These are phyloP conservation scores for Backusella luteola DNA, from an alignment of 192 early-diverging fungal species.

Conservation along the genomic window DNA sequence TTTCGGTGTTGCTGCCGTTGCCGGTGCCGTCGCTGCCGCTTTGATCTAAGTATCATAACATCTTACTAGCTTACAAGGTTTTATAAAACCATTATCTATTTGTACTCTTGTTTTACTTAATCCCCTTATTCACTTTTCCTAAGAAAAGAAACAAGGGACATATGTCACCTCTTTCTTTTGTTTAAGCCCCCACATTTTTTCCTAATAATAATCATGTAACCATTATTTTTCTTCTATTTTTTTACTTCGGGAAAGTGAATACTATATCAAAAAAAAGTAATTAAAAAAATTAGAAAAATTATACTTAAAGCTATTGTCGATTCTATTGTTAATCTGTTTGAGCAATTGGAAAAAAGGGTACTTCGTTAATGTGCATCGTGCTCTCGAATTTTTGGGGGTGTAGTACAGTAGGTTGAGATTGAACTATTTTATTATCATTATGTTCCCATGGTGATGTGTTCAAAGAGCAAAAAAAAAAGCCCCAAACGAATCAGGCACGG, in stretches of 20 bases:
- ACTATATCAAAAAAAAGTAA: not conserved
- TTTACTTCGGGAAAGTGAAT: slow-evolving; percentile 10
- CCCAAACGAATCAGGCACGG: not conserved
- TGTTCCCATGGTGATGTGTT: not conserved
- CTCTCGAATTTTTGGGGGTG: not conserved
- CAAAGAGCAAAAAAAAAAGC: not conserved
- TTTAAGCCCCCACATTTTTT: slow-evolving; percentile 9
- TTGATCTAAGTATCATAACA: slow-evolving; percentile 15
- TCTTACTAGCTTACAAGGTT: slow-evolving; percentile 7
- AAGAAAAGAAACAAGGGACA: slow-evolving; percentile 8
- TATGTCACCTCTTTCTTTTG: slow-evolving; percentile 8
- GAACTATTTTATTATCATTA: not conserved
- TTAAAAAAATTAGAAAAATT: slow-evolving; percentile 8
- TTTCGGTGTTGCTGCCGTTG: slow-evolving; percentile 11
- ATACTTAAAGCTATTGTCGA: not conserved
- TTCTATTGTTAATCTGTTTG: not conserved
- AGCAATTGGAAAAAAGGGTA: not conserved
- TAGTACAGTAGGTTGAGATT: not conserved
- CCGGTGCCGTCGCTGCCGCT: slow-evolving; percentile 15
- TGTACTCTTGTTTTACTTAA: slow-evolving; percentile 10
- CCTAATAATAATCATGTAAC: slow-evolving; percentile 7
- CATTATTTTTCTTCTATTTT: not conserved
- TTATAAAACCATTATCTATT: slow-evolving; percentile 4
- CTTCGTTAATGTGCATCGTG: not conserved
- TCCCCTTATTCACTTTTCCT: slow-evolving; percentile 2